These are phyloP conservation scores for Hypoxylon perforatum DNA, from an alignment of 495 filamentous ascomycete species.

Conservation along the genomic window DNA sequence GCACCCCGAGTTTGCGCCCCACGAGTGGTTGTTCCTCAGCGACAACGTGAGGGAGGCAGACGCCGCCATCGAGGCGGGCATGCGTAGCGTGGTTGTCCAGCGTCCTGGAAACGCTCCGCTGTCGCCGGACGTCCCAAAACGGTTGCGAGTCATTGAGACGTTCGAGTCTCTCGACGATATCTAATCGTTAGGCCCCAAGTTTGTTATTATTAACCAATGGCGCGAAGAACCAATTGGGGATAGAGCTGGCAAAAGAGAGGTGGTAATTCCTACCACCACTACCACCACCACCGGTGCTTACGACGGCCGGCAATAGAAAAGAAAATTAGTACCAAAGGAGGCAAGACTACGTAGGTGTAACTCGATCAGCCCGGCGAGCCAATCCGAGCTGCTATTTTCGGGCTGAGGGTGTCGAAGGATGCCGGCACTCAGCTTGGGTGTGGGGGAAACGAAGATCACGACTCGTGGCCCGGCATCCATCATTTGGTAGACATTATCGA, in stretches of 20 bases:
- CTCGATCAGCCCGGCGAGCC: constrained; percentile 23
- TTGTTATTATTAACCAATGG: constrained; percentile 16
- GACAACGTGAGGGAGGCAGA: constrained; percentile 77
- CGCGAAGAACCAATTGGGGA: not conserved
- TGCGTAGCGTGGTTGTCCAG: constrained; percentile 69
- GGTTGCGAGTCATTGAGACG: constrained; percentile 56
- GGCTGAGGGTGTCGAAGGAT: constrained; percentile 27
- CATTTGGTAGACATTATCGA: constrained; percentile 20
- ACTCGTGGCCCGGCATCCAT: constrained; percentile 24
- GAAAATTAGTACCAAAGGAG: constrained; percentile 18
- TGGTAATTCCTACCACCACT: constrained; percentile 6
- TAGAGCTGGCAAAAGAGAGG: not conserved
- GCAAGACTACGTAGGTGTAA: constrained; percentile 24
- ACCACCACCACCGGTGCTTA: constrained; percentile 11
- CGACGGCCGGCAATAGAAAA: constrained; percentile 12
- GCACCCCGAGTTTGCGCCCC: constrained; percentile 50
- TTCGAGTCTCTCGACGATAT: constrained; percentile 54
- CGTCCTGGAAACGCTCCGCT: constrained; percentile 72
- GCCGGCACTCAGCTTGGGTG: constrained; percentile 25
- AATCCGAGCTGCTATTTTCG: constrained; percentile 22
- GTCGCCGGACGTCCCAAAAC: constrained; percentile 53
- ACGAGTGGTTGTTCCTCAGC: constrained; percentile 73
- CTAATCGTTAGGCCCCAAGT: constrained; percentile 14
- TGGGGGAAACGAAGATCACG: constrained; percentile 10
- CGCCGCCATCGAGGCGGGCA: constrained; percentile 71